phyloP scores from a whole-genome alignment of 352 stramenopile genomes.

The Pythium pyrilobum region DNA sequence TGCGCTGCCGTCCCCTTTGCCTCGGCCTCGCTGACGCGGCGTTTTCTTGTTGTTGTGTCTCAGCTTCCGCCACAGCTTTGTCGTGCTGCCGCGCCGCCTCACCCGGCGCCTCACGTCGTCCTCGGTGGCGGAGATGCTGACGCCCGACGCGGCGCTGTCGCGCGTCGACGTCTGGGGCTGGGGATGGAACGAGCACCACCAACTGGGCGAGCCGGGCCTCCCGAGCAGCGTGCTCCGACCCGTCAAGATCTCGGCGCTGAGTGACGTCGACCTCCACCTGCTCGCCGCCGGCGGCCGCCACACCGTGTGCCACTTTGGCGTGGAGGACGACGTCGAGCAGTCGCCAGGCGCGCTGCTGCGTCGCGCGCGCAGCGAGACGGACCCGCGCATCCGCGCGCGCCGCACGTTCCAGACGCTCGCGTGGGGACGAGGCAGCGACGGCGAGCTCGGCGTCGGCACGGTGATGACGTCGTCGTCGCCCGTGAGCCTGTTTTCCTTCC shows the following conservation, averaged over 20 bases:
- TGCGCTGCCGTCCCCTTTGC: background rate
- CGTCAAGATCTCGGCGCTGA: conserved; percentile 14
- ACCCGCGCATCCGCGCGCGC: conserved; percentile 10
- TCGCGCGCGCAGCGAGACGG: conserved; percentile 15
- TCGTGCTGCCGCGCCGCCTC: conserved; percentile 16
- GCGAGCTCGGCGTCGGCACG: conserved; percentile 28
- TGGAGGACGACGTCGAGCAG: conserved; percentile 6
- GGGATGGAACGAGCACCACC: conserved; percentile 39
- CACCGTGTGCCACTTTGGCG: conserved; percentile 24
- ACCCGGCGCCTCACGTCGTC: conserved; percentile 16
- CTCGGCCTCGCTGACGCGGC: too few relatives aligned
- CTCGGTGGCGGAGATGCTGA: conserved; percentile 7
- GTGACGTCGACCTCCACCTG: conserved; percentile 19
- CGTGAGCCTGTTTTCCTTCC: conserved; percentile 7
- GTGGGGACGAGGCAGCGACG: conserved; percentile 33
- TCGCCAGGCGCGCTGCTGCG: background rate
- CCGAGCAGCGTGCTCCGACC: conserved; percentile 15
- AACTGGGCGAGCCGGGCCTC: conserved; percentile 20
- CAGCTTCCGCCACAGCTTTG: conserved; percentile 31
- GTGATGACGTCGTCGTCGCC: conserved; percentile 15
- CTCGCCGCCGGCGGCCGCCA: conserved; percentile 32
- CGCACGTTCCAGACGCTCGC: conserved; percentile 23
- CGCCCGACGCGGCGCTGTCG: background rate
- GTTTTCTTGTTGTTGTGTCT: background rate
- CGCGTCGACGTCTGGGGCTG: conserved; percentile 30